Conservation (phyloP, 2,329 filamentous ascomycete genomes). For the Phaeoacremonium minimum region DNA sequence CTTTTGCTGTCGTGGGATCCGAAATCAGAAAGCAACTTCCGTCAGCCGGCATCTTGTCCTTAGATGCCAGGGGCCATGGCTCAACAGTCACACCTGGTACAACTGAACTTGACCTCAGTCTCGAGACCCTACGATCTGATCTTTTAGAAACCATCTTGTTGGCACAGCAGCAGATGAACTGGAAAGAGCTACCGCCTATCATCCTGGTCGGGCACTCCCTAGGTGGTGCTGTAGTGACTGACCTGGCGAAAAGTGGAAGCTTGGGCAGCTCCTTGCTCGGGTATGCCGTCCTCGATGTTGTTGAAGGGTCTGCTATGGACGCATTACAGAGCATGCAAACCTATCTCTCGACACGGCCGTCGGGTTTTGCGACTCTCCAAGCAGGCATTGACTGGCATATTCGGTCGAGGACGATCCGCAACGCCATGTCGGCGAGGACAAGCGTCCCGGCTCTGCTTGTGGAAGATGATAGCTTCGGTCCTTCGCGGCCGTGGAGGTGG, state of each 20-base stretch:
- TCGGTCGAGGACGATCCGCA: slow-evolving; percentile 80
- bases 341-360: slow-evolving; percentile 78
- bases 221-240: slow-evolving; percentile 85
- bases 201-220: slow-evolving; percentile 89
- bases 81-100: slow-evolving; percentile 49
- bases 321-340: slow-evolving; percentile 91
- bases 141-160: slow-evolving; percentile 65
- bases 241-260: slow-evolving; percentile 65
- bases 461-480: slow-evolving; percentile 28
- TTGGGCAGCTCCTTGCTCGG: slow-evolving; percentile 70
- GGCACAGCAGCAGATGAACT: slow-evolving; percentile 65
- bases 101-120: slow-evolving; percentile 56
- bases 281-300: slow-evolving; percentile 89
- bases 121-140: slow-evolving; percentile 70
- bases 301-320: slow-evolving; percentile 94
- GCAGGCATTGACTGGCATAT: slow-evolving; percentile 93
- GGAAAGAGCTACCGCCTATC: slow-evolving; percentile 68
- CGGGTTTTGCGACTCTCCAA: slow-evolving; percentile 70
- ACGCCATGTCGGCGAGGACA: slow-evolving; percentile 74
- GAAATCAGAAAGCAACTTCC: slow-evolving; percentile 77
- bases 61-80: slow-evolving; percentile 87
- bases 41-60: slow-evolving; percentile 74
- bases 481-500: slow-evolving; percentile 67
- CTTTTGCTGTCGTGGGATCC: slow-evolving; percentile 76
- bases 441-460: slow-evolving; percentile 79